A percentile compares a stretch with the other conserved stretches of the same genome.
Conservation (phyloP, 2,329 filamentous ascomycete species). For the Claviceps purpurea region DNA sequence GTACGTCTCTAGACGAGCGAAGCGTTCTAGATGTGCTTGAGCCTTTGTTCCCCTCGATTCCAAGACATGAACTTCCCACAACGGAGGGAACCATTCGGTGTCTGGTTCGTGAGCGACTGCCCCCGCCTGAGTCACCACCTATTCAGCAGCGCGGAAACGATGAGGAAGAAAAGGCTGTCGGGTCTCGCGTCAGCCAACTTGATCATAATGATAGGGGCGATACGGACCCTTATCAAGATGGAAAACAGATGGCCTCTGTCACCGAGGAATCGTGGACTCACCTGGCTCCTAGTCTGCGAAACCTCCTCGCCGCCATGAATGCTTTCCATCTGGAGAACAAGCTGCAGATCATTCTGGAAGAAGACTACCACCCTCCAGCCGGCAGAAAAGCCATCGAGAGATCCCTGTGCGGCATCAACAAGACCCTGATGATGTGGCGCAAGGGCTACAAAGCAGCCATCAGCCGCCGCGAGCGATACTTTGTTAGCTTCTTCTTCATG, state of each 20-base stretch:
- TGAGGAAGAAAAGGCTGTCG: not conserved
- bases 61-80: slow-evolving; percentile 4
- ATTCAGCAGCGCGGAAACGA: not conserved
- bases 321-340: slow-evolving; percentile 7
- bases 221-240: not conserved
- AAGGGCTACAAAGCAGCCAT: slow-evolving; percentile 8
- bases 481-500: slow-evolving; percentile 10
- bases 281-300: slow-evolving; percentile 1
- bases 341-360: slow-evolving; percentile 2
- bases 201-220: not conserved
- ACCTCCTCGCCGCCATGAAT: slow-evolving; percentile 8
- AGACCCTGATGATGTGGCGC: slow-evolving; percentile 10
- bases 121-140: not conserved
- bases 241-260: not conserved
- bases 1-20: not conserved
- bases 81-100: slow-evolving; percentile 6
- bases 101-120: slow-evolving; percentile 5
- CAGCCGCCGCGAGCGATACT: slow-evolving; percentile 5
- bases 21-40: slow-evolving; percentile 2
- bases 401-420: slow-evolving; percentile 4
- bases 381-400: slow-evolving; percentile 6
- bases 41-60: slow-evolving; percentile 3
- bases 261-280: slow-evolving; percentile 9
- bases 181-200: not conserved
- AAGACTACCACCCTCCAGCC: slow-evolving; percentile 6